These are phyloP conservation scores for Hippophae gyantsensis DNA, from an alignment of 306 rosid genomes.

Conservation along the genomic window DNA sequence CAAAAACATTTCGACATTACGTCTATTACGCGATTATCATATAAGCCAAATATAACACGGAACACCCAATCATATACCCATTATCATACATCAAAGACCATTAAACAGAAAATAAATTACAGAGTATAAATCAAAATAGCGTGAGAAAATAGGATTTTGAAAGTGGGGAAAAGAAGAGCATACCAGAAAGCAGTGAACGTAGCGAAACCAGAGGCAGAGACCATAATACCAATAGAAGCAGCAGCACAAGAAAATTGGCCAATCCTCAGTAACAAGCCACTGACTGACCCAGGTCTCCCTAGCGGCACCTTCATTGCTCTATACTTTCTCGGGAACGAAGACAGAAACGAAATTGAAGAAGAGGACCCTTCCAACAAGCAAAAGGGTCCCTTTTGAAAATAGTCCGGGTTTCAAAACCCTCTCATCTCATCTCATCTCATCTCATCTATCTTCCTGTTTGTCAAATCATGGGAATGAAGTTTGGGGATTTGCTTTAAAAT, in stretches of 20 bases:
- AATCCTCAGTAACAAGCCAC: constrained; percentile 56
- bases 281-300: constrained; percentile 76
- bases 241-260: constrained; percentile 76
- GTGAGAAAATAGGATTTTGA: no score
- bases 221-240: constrained; percentile 68
- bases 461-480: no score
- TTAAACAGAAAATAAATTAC: no score
- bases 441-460: no score
- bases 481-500: no score
- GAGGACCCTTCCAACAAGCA: constrained; percentile 18
- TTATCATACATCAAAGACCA: no score
- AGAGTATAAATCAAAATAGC: no score
- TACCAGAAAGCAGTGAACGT: constrained; percentile 85
- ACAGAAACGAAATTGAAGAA: neutral
- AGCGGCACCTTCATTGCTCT: constrained; percentile 45
- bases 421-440: constrained; percentile 4
- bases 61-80: no score
- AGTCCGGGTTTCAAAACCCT: constrained; percentile 33
- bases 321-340: neutral
- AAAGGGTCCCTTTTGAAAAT: constrained; percentile 19
- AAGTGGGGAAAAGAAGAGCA: neutral
- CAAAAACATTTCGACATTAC: no score
- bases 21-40: no score
- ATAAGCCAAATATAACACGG: no score
- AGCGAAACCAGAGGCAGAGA: constrained; percentile 59